Base-by-base conservation (phyloP, 768 basidiomycete genomes). In the Kwoniella mangroviensis region DNA sequence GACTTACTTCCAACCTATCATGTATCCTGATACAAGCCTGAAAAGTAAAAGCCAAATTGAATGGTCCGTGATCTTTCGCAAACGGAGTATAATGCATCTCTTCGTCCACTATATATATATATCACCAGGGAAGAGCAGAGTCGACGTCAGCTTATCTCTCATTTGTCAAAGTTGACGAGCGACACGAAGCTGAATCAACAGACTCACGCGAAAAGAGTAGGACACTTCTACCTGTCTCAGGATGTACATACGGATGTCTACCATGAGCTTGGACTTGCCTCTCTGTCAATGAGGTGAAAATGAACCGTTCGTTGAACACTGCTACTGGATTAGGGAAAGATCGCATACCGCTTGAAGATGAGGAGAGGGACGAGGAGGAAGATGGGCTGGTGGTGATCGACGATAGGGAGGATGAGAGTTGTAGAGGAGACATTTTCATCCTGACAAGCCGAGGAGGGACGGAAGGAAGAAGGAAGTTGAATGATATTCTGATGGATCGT, bases 1-100 rank as follows among this genome's bases (percentile, higher is more conserved):
- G 0, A 43, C 76, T 73, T 64, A 75, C 75, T 21, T 58, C 58
- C 21, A 76, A 49, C 54, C 65, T 67, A 10, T 78, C 72, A 49
- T 80, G 73, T 40, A 80, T 68, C 21, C 43, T 59, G 13, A 75
- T 40, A 70, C 75, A 78, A 19, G 75, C 79, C 21, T 67, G 52
- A 63, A 71, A 74, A 13, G 79, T 80, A 58, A 72, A 69, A 1
- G 77, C 71, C 49, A 83, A 70, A 59, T 83, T 83, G 55, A 80
- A 58, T 9, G 82, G 82, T 52, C 82, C 82, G 61, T 71, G 69
- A 68, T 83, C 82, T 17, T 28, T 42, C 2, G 75, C 71, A 58
- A 83, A 83, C 5, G 69, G 56, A 7, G 65, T 70, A 65, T 83
- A 83, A 3, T 40, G 62, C 70, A 81, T 75, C 15, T 76, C 60